phyloP scores from a whole-genome alignment of 2,329 filamentous ascomycete genomes.

The Ascosphaera apis region DNA sequence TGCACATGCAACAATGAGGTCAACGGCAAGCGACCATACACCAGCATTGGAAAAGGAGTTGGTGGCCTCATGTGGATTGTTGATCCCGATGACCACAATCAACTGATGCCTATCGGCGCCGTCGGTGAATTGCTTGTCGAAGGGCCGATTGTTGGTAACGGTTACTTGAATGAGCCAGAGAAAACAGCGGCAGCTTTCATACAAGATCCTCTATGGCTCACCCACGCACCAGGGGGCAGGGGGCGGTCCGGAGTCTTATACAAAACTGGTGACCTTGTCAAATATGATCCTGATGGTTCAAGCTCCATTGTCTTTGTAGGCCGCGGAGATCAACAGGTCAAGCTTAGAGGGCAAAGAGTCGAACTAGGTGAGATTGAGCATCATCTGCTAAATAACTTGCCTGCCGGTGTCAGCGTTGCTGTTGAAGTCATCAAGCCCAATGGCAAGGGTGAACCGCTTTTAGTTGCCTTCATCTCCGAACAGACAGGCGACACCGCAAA shows the following conservation, averaged over 20 bases:
- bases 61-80: conserved; percentile 19
- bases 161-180: conserved; percentile 12
- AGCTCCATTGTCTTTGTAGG: conserved; percentile 13
- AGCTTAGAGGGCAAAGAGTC: conserved; percentile 15
- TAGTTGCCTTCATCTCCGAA: conserved; percentile 24
- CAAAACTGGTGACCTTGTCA: conserved; percentile 16
- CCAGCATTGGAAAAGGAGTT: conserved; percentile 17
- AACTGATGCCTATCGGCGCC: conserved; percentile 30
- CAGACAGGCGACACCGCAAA: conserved; percentile 11
- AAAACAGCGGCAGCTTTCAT: conserved; percentile 33
- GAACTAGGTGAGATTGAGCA: conserved; percentile 15
- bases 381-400: conserved; percentile 12
- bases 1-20: conserved; percentile 17
- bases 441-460: conserved; percentile 17
- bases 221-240: not conserved
- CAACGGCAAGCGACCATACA: conserved; percentile 13
- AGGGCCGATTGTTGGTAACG: conserved; percentile 25
- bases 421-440: conserved; percentile 28
- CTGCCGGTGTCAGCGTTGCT: conserved; percentile 20
- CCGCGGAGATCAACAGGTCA: conserved; percentile 14
- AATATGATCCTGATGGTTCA: conserved; percentile 12
- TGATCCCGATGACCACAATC: conserved; percentile 11
- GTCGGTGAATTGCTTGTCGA: conserved; percentile 38
- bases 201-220: conserved; percentile 16
- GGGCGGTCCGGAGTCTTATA: conserved; percentile 9